These are phyloP conservation scores for Dactylonectria macrodidyma DNA, from an alignment of 2,329 filamentous ascomycete species.

Conservation along the genomic window DNA sequence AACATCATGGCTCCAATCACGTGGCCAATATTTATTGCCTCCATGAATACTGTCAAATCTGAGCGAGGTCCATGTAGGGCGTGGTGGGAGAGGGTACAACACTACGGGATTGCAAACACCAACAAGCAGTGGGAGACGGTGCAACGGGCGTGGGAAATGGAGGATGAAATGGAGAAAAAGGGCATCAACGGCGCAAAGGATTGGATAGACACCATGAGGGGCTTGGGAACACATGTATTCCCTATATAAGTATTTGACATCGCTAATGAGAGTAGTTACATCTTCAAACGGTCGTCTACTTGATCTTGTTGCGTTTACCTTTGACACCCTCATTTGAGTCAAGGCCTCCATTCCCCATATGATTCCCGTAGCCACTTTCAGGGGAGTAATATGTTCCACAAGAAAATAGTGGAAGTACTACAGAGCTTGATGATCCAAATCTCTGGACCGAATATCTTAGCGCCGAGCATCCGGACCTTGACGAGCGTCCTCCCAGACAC, in stretches of 20 bases:
- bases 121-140: conserved; percentile 26
- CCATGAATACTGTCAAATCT: not conserved
- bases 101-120: conserved; percentile 27
- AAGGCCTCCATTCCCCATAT: too few species aligned
- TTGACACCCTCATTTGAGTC: too few species aligned
- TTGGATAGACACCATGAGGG: not conserved
- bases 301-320: too few species aligned
- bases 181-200: not conserved
- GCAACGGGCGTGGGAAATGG: conserved; percentile 16
- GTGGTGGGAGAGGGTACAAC: conserved; percentile 29
- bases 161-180: not conserved
- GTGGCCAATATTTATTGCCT: conserved; percentile 21
- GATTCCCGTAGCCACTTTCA: too few species aligned
- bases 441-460: too few species aligned
- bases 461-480: not conserved
- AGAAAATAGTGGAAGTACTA: too few species aligned
- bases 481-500: not conserved
- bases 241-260: not conserved
- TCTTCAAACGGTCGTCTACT: too few species aligned
- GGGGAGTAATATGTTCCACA: too few species aligned
- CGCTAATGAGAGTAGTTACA: too few species aligned
- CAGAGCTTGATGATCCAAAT: too few species aligned
- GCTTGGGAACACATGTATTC: not conserved
- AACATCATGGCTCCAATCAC: conserved; percentile 23
- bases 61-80: conserved; percentile 13